Percentiles rank a stretch among this genome's conserved stretches.
phyloP scores from a whole-genome alignment of 1,139 yeast genomes.

The Suhomyces guaymorum region DNA sequence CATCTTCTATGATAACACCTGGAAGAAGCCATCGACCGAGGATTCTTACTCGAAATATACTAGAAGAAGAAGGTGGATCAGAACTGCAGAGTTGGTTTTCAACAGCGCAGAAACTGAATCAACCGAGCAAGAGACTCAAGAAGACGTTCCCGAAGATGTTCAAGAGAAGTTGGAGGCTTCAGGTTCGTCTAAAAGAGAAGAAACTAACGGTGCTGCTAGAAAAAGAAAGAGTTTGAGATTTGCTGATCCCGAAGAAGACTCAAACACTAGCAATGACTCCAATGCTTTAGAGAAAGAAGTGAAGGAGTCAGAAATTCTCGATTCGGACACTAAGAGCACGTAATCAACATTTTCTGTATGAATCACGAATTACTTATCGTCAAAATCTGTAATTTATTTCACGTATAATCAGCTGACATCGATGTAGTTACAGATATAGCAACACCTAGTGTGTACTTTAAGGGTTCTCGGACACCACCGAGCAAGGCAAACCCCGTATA shows the following conservation, averaged over 20 bases:
- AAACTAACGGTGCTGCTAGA: slow-evolving; percentile 12
- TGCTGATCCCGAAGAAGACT: slow-evolving; percentile 29
- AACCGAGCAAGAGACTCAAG: slow-evolving; percentile 5
- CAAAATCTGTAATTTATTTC: too few species aligned
- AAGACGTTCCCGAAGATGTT: slow-evolving; percentile 10
- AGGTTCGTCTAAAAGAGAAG: slow-evolving; percentile 13
- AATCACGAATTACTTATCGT: neutral
- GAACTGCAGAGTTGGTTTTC: slow-evolving; percentile 84
- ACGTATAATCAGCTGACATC: too few species aligned
- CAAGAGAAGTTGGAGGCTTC: slow-evolving; percentile 10
- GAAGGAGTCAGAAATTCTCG: neutral
- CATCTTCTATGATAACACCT: slow-evolving; percentile 85
- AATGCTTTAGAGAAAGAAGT: neutral
- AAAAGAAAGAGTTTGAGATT: slow-evolving; percentile 44
- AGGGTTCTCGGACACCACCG: slow-evolving; percentile 2
- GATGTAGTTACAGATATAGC: too few species aligned
- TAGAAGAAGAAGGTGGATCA: slow-evolving; percentile 90
- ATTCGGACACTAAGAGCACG: neutral
- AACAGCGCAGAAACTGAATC: slow-evolving; percentile 5
- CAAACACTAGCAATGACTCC: slow-evolving; percentile 1
- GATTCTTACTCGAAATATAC: slow-evolving; percentile 90
- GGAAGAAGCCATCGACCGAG: slow-evolving; percentile 90
- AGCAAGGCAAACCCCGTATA: neutral
- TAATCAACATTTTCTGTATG: neutral
- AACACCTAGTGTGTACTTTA: neutral